Percentiles rank a stretch among this genome's conserved stretches.
These are phyloP conservation scores for Heterotrichella gracilis DNA, from an alignment of 352 stramenopile species.

Conservation along the genomic window DNA sequence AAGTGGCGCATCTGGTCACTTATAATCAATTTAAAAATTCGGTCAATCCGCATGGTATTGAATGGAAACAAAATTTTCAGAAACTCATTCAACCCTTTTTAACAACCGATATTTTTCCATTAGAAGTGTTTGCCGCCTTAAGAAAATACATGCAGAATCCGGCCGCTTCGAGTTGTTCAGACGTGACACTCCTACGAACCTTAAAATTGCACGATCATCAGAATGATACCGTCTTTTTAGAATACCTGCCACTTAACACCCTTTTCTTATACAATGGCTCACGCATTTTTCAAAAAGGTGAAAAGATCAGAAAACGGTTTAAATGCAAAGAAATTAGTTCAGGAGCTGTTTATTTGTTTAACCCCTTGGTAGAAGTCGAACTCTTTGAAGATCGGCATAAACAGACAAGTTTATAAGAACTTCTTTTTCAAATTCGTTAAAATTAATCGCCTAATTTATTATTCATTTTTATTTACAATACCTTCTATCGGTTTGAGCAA, in stretches of 20 bases:
- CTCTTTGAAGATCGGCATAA: too few relatives aligned
- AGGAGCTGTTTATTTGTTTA: neutral
- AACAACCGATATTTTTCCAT: neutral
- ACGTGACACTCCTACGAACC: neutral
- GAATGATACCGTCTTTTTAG: neutral
- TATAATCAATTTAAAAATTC: neutral
- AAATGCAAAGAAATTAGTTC: neutral
- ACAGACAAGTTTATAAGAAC: too few relatives aligned
- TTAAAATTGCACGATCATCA: neutral
- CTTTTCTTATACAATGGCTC: neutral
- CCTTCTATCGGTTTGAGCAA: too few relatives aligned
- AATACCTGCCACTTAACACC: neutral
- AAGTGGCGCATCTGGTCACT: neutral
- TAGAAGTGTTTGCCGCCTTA: neutral
- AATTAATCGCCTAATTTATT: neutral
- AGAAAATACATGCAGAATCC: neutral
- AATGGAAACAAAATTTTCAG: conserved; percentile 8
- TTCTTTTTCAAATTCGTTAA: too few relatives aligned
- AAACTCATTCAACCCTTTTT: neutral
- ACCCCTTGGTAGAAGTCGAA: neutral
- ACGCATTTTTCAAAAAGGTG: neutral
- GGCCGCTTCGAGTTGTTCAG: neutral
- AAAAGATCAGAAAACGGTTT: neutral
- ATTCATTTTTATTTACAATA: conserved; percentile 4
- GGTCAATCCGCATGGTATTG: neutral